Evolutionary conservation across 2,329 filamentous ascomycete species (phyloP).

Genomic region (Akanthomyces dipterigenus): DNA sequence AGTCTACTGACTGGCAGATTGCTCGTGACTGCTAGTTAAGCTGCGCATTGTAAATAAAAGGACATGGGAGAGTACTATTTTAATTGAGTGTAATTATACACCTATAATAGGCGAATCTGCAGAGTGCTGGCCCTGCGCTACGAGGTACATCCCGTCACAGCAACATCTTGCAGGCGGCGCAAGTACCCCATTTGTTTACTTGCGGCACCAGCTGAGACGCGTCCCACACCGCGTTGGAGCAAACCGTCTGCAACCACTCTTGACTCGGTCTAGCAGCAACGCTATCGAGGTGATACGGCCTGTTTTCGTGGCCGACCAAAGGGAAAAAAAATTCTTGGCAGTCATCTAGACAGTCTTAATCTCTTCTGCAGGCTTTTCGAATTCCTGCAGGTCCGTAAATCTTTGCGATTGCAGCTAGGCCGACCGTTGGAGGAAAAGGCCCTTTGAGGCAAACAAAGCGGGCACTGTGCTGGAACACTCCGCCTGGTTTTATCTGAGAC

Average conservation of each 20-base stretch:
- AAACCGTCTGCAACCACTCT: background rate
- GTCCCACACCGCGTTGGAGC: slow-evolving; percentile 1
- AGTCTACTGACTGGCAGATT: background rate
- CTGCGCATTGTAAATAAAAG: no score
- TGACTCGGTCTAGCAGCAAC: background rate
- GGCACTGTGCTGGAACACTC: background rate
- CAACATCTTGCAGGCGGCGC: background rate
- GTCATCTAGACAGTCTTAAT: background rate
- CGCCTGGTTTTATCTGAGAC: slow-evolving; percentile 7
- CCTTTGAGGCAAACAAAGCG: background rate
- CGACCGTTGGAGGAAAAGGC: background rate
- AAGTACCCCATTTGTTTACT: slow-evolving; percentile 10
- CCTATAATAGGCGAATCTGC: background rate
- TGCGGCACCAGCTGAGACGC: background rate
- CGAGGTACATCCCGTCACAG: background rate
- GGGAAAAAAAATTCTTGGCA: background rate
- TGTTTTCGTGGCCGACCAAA: background rate
- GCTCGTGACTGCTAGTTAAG: no score
- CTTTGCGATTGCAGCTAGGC: background rate
- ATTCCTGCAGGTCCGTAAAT: background rate
- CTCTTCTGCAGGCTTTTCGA: background rate
- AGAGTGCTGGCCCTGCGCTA: background rate
- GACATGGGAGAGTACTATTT: no score
- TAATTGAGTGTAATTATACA: background rate
- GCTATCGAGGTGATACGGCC: background rate